Evolutionary conservation across 2,329 filamentous ascomycete species (phyloP).

Genomic region (Pestalotiopsis sp.): DNA sequence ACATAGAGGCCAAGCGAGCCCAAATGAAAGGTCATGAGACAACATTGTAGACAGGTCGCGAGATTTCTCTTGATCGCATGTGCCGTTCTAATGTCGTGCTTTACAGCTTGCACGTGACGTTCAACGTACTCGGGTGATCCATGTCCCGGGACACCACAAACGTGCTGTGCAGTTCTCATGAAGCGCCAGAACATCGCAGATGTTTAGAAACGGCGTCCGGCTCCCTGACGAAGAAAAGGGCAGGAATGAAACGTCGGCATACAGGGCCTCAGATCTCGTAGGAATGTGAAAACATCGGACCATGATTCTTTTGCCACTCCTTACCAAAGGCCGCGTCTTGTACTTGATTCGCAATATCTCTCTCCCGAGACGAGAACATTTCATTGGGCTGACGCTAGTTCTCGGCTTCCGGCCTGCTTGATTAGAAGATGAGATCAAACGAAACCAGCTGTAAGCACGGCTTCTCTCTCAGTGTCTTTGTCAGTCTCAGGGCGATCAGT

Average conservation of each 20-base stretch:
- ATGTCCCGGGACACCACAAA: background rate
- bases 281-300: background rate
- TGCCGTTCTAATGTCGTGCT: background rate
- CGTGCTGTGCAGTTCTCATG: background rate
- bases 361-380: background rate
- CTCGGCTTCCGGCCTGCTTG: background rate
- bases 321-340: background rate
- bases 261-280: background rate
- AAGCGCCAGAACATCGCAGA: background rate
- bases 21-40: constrained; percentile 10
- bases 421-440: background rate
- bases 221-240: background rate
- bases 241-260: background rate
- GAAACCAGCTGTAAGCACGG: background rate
- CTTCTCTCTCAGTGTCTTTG: background rate
- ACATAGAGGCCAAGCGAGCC: constrained; percentile 2
- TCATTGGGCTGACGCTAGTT: background rate
- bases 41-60: background rate
- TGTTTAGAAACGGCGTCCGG: background rate
- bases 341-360: background rate
- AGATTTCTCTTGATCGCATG: background rate
- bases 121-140: background rate
- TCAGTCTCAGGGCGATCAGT: background rate
- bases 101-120: background rate
- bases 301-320: background rate